These are phyloP conservation scores for Daldinia sp. DNA, from an alignment of 2,329 filamentous ascomycete genomes.

Conservation along the genomic window DNA sequence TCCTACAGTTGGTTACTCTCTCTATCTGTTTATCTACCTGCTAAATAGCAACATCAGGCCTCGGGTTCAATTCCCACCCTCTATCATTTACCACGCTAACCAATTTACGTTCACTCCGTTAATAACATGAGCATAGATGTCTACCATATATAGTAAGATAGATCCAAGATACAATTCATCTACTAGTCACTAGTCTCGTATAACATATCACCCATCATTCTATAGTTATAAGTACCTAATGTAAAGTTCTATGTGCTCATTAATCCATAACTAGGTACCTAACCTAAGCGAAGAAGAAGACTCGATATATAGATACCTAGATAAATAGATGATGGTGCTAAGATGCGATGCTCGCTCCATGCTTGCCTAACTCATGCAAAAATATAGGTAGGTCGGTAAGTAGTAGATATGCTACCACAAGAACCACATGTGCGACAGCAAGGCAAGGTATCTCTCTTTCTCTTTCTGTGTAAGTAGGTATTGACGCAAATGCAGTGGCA, in stretches of 20 bases:
- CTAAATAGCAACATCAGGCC: too few relatives aligned
- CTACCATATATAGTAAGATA: too few relatives aligned
- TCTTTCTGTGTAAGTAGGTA: constrained; percentile 12
- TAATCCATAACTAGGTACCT: background rate
- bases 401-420: background rate
- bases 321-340: background rate
- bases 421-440: background rate
- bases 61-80: too few relatives aligned
- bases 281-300: background rate
- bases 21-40: too few relatives aligned
- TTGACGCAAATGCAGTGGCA: constrained; percentile 24
- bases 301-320: constrained; percentile 10
- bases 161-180: too few relatives aligned
- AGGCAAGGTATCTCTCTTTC: constrained; percentile 5
- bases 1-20: background rate
- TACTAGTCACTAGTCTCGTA: background rate
- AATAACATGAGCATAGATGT: too few relatives aligned
- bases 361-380: constrained; percentile 22
- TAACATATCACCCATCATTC: background rate
- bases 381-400: background rate
- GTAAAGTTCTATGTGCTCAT: background rate
- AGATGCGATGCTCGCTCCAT: constrained; percentile 34
- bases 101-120: too few relatives aligned
- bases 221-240: background rate
- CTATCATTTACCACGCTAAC: too few relatives aligned